A percentile compares a stretch with the other conserved stretches of the same genome.
These are phyloP conservation scores for Bothriochloa decipiens DNA, from an alignment of 176 grass and related monocot genomes.

Conservation along the genomic window DNA sequence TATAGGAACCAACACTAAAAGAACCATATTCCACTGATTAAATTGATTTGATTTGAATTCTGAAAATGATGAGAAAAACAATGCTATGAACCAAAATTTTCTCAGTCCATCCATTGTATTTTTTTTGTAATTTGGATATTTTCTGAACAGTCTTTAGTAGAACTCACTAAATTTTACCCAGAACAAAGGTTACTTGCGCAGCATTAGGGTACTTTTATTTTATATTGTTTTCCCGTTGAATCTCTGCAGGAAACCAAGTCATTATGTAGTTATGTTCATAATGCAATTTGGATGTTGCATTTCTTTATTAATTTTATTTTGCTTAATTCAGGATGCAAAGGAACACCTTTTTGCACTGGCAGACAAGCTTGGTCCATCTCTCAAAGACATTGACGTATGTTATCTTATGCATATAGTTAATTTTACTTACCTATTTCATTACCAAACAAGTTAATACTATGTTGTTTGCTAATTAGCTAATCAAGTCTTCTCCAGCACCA, in stretches of 20 bases:
- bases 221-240: constrained; percentile 14
- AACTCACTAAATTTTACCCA: not conserved
- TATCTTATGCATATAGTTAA: constrained; percentile 37
- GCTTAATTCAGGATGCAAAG: constrained; percentile 84
- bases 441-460: constrained; percentile 33
- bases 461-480: constrained; percentile 67
- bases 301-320: constrained; percentile 38
- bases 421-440: constrained; percentile 19
- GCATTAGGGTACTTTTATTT: not conserved
- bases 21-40: not conserved
- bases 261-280: constrained; percentile 8
- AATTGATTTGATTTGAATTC: constrained; percentile 12
- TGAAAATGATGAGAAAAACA: not conserved
- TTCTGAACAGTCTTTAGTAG: not conserved
- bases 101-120: not conserved
- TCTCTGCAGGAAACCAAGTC: not conserved
- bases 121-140: constrained; percentile 17
- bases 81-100: not conserved
- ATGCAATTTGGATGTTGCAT: not conserved
- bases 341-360: constrained; percentile 94
- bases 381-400: constrained; percentile 91
- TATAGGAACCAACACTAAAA: not conserved
- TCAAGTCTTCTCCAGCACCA: constrained; percentile 74
- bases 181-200: constrained; percentile 34
- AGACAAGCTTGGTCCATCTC: constrained; percentile 89